Base-by-base conservation (phyloP, 2,329 filamentous ascomycete species). In the Stachybotrys chartarum region DNA sequence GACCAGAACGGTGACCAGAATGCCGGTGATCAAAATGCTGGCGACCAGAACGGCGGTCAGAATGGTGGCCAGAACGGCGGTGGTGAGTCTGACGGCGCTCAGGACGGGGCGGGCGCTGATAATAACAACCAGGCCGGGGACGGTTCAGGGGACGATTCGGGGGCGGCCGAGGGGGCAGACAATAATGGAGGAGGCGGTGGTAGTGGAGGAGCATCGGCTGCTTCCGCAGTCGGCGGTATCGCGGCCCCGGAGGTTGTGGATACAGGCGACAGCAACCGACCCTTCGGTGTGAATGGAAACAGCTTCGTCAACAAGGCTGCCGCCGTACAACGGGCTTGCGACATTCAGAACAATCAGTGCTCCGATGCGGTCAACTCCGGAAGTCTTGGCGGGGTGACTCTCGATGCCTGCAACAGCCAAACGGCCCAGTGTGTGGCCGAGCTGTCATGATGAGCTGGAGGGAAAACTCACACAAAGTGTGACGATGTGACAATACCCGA, bases 301-400 rank as follows among this genome's bases (percentile, higher is more conserved):
- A 83, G 74, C 44, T 87, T 88, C 65, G 78, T 78, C 45, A 79
- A 79, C 65, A 66, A 79, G 60, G 70, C 66, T 3, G 79, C 78
- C 10, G 85, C 85, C 18, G 70, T 79, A 46, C 78, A 85, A 68
- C 76, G 85, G 50, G 78, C 82, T 42, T 88, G 85, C 65, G 78
- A 83, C 58, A 78, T 85, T 56, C 82, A 87, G 71, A 80, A 83
- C 71, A 86, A 85, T 62, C 70, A 67, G 4, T 88, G 85, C 63
- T 73, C 79, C 12, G 71, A 83, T 59, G 77, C 77, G 31, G 79
- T 79, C 55, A 86, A 86, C 67, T 62, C 70, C 12, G 80, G 82
- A 18, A 56, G 68, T 52, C 61, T 72, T 14, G 60, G 64, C 4
- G 74, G 73, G 46, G 66, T 74, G 56, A 71, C 69, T 4, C 68